phyloP scores from a whole-genome alignment of 116 monocot genomes.

The Papilionanthe hybrid region DNA sequence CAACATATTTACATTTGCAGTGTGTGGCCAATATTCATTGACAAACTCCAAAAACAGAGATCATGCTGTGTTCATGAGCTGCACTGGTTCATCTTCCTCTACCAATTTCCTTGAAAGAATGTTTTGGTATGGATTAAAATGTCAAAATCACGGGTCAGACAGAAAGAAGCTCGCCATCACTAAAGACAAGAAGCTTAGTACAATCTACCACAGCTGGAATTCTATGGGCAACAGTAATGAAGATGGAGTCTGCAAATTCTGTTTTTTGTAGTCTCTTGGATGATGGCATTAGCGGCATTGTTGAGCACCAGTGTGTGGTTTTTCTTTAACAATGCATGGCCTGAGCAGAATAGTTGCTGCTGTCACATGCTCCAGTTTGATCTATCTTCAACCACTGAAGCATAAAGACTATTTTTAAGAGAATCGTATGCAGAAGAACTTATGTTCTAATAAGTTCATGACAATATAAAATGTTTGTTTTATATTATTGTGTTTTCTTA shows the following conservation, averaged over 20 bases:
- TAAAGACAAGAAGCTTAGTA: conserved; percentile 57
- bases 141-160: neutral
- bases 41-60: conserved; percentile 65
- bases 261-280: conserved; percentile 66
- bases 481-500: no score
- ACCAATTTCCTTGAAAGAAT: conserved; percentile 46
- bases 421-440: neutral
- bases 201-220: conserved; percentile 77
- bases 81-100: conserved; percentile 63
- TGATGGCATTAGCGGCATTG: conserved; percentile 58
- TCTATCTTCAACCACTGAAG: conserved; percentile 65
- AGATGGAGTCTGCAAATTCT: conserved; percentile 52
- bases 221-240: conserved; percentile 68
- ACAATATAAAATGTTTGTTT: neutral
- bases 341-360: conserved; percentile 64
- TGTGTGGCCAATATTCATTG: conserved; percentile 70
- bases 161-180: conserved; percentile 38
- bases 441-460: neutral
- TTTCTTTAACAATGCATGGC: conserved; percentile 50
- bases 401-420: neutral
- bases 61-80: conserved; percentile 56
- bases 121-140: neutral
- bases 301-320: conserved; percentile 58
- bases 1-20: conserved; percentile 14
- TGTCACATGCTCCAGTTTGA: conserved; percentile 81